Conservation (phyloP, 352 stramenopile species). For the Phytophthora citricola region DNA sequence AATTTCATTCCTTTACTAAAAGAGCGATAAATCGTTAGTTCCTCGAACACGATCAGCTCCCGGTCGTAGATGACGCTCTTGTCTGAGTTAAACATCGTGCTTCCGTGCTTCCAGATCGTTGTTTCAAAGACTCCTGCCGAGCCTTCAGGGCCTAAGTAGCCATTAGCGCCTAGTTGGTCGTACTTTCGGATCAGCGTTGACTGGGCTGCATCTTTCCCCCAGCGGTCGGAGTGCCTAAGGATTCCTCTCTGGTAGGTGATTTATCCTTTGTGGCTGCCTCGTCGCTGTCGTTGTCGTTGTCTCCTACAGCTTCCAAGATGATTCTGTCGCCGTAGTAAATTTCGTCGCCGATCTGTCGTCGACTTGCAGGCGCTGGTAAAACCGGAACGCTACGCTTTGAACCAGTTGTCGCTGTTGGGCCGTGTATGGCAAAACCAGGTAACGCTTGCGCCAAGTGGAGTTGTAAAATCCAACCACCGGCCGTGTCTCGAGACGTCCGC, state of each 20-base stretch:
- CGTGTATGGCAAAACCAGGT: constrained; percentile 81
- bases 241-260: constrained; percentile 26
- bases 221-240: constrained; percentile 8
- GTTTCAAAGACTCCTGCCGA: constrained; percentile 77
- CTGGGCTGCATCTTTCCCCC: constrained; percentile 19
- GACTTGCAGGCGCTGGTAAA: constrained; percentile 62
- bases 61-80: constrained; percentile 79
- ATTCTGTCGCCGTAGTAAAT: constrained; percentile 86
- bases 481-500: constrained; percentile 74
- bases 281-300: constrained; percentile 19
- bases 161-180: constrained; percentile 77
- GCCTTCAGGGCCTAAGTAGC: constrained; percentile 84
- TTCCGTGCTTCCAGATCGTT: constrained; percentile 87
- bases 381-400: constrained; percentile 77
- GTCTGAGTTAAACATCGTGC: constrained; percentile 85
- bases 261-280: constrained; percentile 24
- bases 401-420: constrained; percentile 73
- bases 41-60: constrained; percentile 81
- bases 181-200: constrained; percentile 73
- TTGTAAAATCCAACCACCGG: constrained; percentile 82
- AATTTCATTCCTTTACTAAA: constrained; percentile 71
- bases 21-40: constrained; percentile 82
- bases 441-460: constrained; percentile 84
- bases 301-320: constrained; percentile 61
- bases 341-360: constrained; percentile 61